A percentile compares a stretch with the other conserved stretches of the same genome.
phyloP scores from a whole-genome alignment of 345 rosid genomes.

The Heritiera fomes region DNA sequence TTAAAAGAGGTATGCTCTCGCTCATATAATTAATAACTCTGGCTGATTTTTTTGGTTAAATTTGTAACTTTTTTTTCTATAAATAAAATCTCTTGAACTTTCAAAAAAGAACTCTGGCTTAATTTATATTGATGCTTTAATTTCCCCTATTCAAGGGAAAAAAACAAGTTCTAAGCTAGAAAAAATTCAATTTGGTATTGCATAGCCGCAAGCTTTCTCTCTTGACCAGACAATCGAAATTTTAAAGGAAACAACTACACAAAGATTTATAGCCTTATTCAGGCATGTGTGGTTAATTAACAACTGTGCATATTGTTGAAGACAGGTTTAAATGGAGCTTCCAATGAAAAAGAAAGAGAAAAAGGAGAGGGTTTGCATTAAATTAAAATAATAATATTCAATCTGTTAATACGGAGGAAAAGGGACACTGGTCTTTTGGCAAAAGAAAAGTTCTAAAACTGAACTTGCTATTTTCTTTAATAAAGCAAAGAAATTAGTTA shows the following conservation, averaged over 20 bases:
- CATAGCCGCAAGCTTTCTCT: too few relatives aligned
- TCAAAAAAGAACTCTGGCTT: background rate
- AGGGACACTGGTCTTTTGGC: background rate
- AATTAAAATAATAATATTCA: background rate
- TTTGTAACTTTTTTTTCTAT: too few relatives aligned
- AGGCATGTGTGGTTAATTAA: too few relatives aligned
- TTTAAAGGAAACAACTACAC: too few relatives aligned
- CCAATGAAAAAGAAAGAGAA: background rate
- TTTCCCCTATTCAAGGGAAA: background rate
- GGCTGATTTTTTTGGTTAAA: too few relatives aligned
- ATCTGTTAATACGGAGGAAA: background rate
- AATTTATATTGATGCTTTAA: background rate
- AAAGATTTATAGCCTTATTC: background rate
- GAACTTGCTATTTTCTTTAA: background rate
- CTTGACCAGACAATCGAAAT: too few relatives aligned
- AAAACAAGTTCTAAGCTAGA: too few relatives aligned
- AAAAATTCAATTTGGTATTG: too few relatives aligned
- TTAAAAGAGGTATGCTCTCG: constrained; percentile 29
- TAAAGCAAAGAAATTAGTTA: background rate
- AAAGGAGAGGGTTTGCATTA: too few relatives aligned
- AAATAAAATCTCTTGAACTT: too few relatives aligned
- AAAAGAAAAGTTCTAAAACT: background rate
- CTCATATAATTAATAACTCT: background rate
- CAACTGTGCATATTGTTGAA: background rate
- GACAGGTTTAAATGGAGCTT: background rate